phyloP scores from a whole-genome alignment of 2,329 filamentous ascomycete species.

The Exophiala alcalophila region DNA sequence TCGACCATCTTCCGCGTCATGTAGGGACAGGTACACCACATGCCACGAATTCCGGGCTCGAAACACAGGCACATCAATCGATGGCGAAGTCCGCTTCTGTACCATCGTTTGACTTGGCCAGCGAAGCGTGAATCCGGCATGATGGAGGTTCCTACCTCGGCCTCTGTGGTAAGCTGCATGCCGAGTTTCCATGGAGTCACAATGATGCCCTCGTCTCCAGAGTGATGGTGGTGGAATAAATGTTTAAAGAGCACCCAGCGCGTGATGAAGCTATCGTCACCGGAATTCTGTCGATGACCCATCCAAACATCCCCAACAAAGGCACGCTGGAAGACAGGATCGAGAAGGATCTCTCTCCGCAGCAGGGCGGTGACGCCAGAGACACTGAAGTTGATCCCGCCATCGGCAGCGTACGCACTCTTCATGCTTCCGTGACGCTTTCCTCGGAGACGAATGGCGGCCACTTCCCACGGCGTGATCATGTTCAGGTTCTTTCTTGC shows the following conservation, averaged over 20 bases:
- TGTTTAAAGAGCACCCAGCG: conserved; percentile 11
- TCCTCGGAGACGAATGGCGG: conserved; percentile 9
- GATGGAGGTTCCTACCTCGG: conserved; percentile 5
- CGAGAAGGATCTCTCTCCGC: conserved; percentile 3
- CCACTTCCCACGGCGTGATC: conserved; percentile 7
- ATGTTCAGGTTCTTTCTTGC: not conserved
- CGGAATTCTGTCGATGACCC: conserved; percentile 6
- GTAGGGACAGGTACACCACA: conserved; percentile 7
- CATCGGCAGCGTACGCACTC: conserved; percentile 6
- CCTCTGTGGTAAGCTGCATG: conserved; percentile 5
- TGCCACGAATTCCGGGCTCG: conserved; percentile 4
- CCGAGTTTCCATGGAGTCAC: conserved; percentile 3
- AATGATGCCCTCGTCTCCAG: not conserved
- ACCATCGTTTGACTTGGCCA: conserved; percentile 11
- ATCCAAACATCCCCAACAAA: conserved; percentile 7
- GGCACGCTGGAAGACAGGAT: conserved; percentile 2
- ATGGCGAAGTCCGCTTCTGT: conserved; percentile 8
- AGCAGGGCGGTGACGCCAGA: conserved; percentile 7
- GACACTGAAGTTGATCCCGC: conserved; percentile 10
- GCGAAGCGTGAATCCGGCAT: conserved; percentile 11
- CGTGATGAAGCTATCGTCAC: conserved; percentile 9
- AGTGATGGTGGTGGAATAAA: not conserved
- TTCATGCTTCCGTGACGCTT: conserved; percentile 10
- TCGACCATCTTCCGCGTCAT: conserved; percentile 14
- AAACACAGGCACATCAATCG: conserved; percentile 8